phyloP scores from a whole-genome alignment of 2,329 filamentous ascomycete genomes.

The Nigrograna mackinnonii region DNA sequence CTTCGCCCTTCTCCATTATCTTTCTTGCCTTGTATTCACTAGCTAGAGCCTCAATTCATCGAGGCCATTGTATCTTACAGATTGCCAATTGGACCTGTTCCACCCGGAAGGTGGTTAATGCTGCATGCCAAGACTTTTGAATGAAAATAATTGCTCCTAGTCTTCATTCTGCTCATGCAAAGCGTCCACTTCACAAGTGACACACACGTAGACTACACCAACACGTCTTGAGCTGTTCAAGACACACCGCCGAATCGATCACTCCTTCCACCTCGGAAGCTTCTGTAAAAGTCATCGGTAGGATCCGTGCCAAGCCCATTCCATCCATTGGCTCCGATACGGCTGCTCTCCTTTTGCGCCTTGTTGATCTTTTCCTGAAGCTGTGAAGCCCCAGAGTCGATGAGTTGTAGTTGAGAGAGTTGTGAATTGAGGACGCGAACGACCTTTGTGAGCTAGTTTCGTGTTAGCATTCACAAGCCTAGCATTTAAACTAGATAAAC shows the following conservation, averaged over 20 bases:
- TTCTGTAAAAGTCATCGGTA: constrained; percentile 88
- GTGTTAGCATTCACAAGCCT: constrained; percentile 8
- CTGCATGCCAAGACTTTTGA: too few species aligned
- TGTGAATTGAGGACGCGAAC: constrained; percentile 94
- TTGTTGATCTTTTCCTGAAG: constrained; percentile 81
- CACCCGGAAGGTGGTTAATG: too few species aligned
- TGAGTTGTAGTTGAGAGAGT: constrained; percentile 87
- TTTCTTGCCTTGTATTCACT: too few species aligned
- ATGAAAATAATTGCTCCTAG: too few species aligned
- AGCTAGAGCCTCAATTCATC: too few species aligned
- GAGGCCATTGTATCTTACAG: too few species aligned
- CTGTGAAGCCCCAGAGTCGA: constrained; percentile 81
- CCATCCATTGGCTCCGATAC: constrained; percentile 54
- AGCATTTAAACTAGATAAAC: constrained; percentile 1
- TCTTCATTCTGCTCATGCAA: too few species aligned
- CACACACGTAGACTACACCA: too few species aligned
- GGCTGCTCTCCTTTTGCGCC: constrained; percentile 77
- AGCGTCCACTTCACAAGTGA: too few species aligned
- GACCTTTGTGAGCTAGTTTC: constrained; percentile 80
- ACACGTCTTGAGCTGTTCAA: background rate
- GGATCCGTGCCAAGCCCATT: constrained; percentile 66
- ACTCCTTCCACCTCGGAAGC: constrained; percentile 68
- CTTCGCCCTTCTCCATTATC: too few species aligned
- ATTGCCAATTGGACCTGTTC: too few species aligned
- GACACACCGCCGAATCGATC: constrained; percentile 37